Conservation (phyloP, 2,329 filamentous ascomycete species). For the Alternaria panax region DNA sequence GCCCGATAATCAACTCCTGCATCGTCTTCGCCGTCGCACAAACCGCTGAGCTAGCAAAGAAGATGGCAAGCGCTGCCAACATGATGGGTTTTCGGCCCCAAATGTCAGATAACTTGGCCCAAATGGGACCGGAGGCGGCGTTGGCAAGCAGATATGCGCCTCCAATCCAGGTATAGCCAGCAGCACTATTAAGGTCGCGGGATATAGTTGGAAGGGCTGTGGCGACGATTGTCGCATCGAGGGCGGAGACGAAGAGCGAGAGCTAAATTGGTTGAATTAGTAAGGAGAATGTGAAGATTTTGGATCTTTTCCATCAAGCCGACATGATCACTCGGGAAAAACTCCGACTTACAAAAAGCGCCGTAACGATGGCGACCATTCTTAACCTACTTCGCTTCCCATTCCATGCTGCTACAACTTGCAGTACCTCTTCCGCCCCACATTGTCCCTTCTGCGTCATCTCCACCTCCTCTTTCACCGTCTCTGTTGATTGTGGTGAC, state of each 20-base stretch:
- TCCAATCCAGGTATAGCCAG: conserved; percentile 81
- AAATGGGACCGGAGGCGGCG: conserved; percentile 72
- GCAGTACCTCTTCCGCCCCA: neutral
- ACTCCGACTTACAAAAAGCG: conserved; percentile 41
- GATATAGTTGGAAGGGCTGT: conserved; percentile 73
- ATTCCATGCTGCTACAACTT: conserved; percentile 9
- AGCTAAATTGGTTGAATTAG: conserved; percentile 31
- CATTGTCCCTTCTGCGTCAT: neutral
- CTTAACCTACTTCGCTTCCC: conserved; percentile 35
- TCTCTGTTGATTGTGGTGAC: neutral
- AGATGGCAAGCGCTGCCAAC: conserved; percentile 60
- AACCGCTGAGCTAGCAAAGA: conserved; percentile 68
- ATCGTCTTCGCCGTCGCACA: conserved; percentile 65
- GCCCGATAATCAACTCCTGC: conserved; percentile 66
- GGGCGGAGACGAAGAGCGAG: conserved; percentile 52
- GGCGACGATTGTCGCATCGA: conserved; percentile 66
- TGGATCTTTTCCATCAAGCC: neutral
- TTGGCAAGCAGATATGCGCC: conserved; percentile 75
- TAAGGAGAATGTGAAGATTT: neutral
- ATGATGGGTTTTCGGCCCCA: conserved; percentile 65
- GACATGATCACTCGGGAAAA: neutral
- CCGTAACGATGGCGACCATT: conserved; percentile 39
- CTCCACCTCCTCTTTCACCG: neutral
- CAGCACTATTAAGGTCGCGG: conserved; percentile 67
- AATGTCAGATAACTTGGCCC: conserved; percentile 69